These are phyloP conservation scores for Plantago ovata DNA, from an alignment of 257 asterid species.

Conservation along the genomic window DNA sequence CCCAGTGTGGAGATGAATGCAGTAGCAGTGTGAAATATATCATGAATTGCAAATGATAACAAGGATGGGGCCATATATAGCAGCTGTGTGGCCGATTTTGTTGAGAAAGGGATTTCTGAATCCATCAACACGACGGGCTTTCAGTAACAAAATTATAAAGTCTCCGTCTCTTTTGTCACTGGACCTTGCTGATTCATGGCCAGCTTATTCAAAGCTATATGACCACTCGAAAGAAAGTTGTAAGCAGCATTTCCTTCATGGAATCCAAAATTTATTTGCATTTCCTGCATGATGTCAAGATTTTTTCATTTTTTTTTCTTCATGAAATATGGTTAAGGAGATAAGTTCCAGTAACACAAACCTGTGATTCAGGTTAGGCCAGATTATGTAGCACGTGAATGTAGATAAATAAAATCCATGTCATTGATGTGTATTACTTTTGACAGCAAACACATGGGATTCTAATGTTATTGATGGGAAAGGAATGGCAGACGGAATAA, in stretches of 20 bases:
- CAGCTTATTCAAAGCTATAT: slow-evolving; percentile 25
- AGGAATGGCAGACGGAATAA: slow-evolving; percentile 61
- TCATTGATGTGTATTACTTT: slow-evolving; percentile 17
- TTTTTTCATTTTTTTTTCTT: neutral
- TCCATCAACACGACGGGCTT: slow-evolving; percentile 24
- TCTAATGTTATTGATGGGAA: slow-evolving; percentile 65
- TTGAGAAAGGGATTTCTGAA: slow-evolving; percentile 15
- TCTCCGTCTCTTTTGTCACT: slow-evolving; percentile 64
- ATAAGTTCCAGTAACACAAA: no score
- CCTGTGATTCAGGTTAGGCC: no score
- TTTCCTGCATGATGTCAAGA: neutral
- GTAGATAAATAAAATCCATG: slow-evolving; percentile 14
- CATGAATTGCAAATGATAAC: slow-evolving; percentile 22
- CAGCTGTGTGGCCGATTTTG: slow-evolving; percentile 23
- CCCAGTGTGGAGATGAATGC: neutral
- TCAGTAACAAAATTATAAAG: slow-evolving; percentile 37
- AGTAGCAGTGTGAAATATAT: slow-evolving; percentile 11
- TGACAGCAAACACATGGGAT: slow-evolving; percentile 33
- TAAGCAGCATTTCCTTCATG: slow-evolving; percentile 18
- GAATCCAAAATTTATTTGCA: neutral
- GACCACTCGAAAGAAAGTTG: slow-evolving; percentile 26
- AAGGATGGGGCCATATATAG: slow-evolving; percentile 22
- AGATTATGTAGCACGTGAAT: slow-evolving; percentile 1
- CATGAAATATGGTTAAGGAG: slow-evolving; percentile 8
- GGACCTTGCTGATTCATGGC: slow-evolving; percentile 58